These are phyloP conservation scores for Chrysophaeum taylorii DNA, from an alignment of 352 stramenopile species.

Conservation along the genomic window DNA sequence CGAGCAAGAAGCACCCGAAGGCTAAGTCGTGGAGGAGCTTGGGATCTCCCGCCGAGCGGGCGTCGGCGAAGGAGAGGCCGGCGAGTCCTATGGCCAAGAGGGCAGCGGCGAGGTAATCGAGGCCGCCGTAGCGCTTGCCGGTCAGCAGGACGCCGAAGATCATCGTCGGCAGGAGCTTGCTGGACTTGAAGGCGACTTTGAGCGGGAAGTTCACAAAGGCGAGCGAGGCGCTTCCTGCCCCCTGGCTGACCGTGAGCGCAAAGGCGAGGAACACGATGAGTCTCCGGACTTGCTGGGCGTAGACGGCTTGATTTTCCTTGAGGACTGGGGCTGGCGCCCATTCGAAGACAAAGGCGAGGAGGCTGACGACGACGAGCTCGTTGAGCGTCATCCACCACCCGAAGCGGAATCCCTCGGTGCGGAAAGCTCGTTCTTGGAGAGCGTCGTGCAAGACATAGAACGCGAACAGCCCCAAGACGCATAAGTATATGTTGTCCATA, in stretches of 20 bases:
- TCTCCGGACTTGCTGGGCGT: background rate
- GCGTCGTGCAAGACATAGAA: conserved; percentile 37
- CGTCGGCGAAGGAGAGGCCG: conserved; percentile 30
- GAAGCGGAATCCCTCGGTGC: conserved; percentile 31
- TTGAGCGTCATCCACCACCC: conserved; percentile 39
- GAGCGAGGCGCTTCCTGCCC: conserved; percentile 31
- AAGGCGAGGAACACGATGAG: background rate
- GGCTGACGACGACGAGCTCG: conserved; percentile 34
- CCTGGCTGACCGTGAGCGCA: conserved; percentile 26
- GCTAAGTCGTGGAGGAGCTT: conserved; percentile 14
- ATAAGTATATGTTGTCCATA: too few species aligned
- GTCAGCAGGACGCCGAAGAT: conserved; percentile 29
- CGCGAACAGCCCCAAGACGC: conserved; percentile 29
- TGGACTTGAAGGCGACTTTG: conserved; percentile 42
- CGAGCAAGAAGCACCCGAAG: conserved; percentile 26
- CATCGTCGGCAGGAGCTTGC: conserved; percentile 35
- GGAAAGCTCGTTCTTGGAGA: conserved; percentile 37
- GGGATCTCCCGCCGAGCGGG: conserved; percentile 14
- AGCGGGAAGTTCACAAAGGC: conserved; percentile 33
- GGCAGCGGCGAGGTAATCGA: conserved; percentile 33
- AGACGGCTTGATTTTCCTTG: background rate
- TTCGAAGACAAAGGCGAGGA: background rate
- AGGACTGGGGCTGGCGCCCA: background rate
- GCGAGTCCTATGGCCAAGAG: conserved; percentile 33
- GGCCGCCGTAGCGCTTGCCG: conserved; percentile 22